These are phyloP conservation scores for Penicillium salamii DNA, from an alignment of 495 filamentous ascomycete species.

Conservation along the genomic window DNA sequence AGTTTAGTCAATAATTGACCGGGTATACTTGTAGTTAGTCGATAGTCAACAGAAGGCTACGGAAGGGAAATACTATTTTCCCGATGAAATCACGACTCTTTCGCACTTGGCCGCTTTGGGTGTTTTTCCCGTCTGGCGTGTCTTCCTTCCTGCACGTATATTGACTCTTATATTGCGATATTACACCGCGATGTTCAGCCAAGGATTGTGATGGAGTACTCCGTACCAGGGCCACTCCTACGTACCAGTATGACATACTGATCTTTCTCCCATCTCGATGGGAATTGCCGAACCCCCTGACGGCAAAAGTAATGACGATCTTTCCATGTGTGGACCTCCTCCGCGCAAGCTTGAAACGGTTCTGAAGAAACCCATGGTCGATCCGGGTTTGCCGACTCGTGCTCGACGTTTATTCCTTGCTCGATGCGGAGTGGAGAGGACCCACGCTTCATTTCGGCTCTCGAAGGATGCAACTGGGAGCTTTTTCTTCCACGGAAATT, in stretches of 20 bases:
- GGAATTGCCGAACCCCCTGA: background rate
- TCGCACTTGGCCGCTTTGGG: no score
- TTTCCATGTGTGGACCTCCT: constrained; percentile 1
- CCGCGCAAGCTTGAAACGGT: constrained; percentile 1
- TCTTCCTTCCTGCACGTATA: no score
- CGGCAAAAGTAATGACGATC: constrained; percentile 9
- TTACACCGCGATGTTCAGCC: no score
- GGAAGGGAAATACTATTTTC: no score
- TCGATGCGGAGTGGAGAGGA: background rate
- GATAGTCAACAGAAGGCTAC: no score
- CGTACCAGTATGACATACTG: no score
- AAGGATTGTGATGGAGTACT: no score
- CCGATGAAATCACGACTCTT: background rate
- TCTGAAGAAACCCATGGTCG: constrained; percentile 1
- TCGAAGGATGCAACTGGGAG: background rate
- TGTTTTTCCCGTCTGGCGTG: no score
- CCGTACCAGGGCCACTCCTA: no score
- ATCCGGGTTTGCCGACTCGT: constrained; percentile 11
- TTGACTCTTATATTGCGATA: no score
- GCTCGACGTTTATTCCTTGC: background rate
- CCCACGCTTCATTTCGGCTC: background rate
- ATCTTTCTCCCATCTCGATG: background rate
- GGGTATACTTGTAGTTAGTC: no score
- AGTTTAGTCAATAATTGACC: no score
- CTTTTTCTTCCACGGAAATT: background rate